A percentile compares a stretch with the other conserved stretches of the same genome.
These are phyloP conservation scores for Nitzschia sp. DNA, from an alignment of 108 stramenopile genomes.

Conservation along the genomic window DNA sequence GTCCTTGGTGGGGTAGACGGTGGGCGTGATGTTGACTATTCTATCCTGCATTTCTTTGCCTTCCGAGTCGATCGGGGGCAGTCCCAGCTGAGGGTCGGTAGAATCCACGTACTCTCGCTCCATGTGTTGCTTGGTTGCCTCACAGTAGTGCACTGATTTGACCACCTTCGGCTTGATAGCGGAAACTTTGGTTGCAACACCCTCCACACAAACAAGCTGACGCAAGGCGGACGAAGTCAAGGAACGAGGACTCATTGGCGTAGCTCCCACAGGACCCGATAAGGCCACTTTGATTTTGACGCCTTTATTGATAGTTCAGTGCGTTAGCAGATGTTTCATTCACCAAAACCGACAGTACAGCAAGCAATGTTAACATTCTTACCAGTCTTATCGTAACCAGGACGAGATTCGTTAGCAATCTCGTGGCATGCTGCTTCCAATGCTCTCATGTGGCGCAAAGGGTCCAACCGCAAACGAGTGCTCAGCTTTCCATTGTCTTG, in stretches of 20 bases:
- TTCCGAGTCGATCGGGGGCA: slow-evolving; percentile 71
- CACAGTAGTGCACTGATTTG: slow-evolving; percentile 96
- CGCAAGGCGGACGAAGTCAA: slow-evolving; percentile 67
- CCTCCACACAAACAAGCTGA: slow-evolving; percentile 95
- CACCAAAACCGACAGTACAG: not conserved
- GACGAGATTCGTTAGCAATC: slow-evolving; percentile 68
- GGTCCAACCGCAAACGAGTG: slow-evolving; percentile 61
- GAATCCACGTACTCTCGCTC: slow-evolving; percentile 93
- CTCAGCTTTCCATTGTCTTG: slow-evolving; percentile 51
- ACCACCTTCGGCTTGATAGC: slow-evolving; percentile 97
- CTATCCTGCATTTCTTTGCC: slow-evolving; percentile 78
- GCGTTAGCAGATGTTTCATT: not conserved
- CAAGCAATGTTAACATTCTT: not conserved
- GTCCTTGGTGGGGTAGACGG: slow-evolving; percentile 92
- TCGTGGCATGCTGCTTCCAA: slow-evolving; percentile 78
- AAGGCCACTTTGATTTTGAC: slow-evolving; percentile 72
- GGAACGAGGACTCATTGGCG: slow-evolving; percentile 69
- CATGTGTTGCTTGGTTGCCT: slow-evolving; percentile 77
- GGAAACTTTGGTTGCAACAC: slow-evolving; percentile 97
- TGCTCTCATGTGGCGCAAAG: slow-evolving; percentile 80
- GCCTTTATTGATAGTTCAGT: too few relatives aligned
- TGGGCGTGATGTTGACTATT: slow-evolving; percentile 77
- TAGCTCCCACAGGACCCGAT: slow-evolving; percentile 64
- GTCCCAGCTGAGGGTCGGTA: slow-evolving; percentile 92
- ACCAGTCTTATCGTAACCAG: slow-evolving; percentile 79